A percentile compares a stretch with the other conserved stretches of the same genome.
phyloP scores from a whole-genome alignment of 352 stramenopile genomes.

The Phytopythium boreale region DNA sequence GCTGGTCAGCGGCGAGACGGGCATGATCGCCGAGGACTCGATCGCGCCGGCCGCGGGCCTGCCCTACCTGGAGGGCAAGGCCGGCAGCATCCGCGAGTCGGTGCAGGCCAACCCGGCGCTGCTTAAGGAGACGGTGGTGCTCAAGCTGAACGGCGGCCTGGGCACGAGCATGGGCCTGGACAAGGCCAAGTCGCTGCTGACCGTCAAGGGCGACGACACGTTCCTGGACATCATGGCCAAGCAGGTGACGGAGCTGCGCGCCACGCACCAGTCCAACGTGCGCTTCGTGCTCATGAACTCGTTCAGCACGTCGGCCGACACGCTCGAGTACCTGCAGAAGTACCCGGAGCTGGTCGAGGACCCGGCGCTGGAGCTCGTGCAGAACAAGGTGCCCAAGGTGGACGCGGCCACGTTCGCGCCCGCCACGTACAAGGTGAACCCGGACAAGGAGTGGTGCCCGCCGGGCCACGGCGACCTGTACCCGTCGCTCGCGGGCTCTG shows the following conservation, averaged over 20 bases:
- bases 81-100: constrained; percentile 70
- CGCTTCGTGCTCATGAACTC: constrained; percentile 91
- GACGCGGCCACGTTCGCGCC: constrained; percentile 83
- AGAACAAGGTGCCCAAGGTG: constrained; percentile 98
- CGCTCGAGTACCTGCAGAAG: constrained; percentile 85
- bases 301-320: constrained; percentile 85
- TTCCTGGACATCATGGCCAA: constrained; percentile 89
- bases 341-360: constrained; percentile 91
- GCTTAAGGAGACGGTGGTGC: constrained; percentile 84
- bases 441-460: constrained; percentile 86
- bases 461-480: constrained; percentile 86
- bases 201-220: constrained; percentile 94
- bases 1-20: constrained; percentile 91
- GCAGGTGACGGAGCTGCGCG: constrained; percentile 93
- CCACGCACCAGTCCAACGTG: constrained; percentile 91
- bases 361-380: constrained; percentile 95
- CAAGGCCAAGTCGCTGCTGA: constrained; percentile 93
- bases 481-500: constrained; percentile 77
- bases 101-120: constrained; percentile 63
- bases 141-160: constrained; percentile 86
- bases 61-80: constrained; percentile 78
- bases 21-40: constrained; percentile 95
- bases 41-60: constrained; percentile 88
- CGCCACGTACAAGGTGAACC: constrained; percentile 52
- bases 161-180: constrained; percentile 92